These are phyloP conservation scores for Colletotrichum sp. DNA, from an alignment of 2,329 filamentous ascomycete genomes.

Conservation along the genomic window DNA sequence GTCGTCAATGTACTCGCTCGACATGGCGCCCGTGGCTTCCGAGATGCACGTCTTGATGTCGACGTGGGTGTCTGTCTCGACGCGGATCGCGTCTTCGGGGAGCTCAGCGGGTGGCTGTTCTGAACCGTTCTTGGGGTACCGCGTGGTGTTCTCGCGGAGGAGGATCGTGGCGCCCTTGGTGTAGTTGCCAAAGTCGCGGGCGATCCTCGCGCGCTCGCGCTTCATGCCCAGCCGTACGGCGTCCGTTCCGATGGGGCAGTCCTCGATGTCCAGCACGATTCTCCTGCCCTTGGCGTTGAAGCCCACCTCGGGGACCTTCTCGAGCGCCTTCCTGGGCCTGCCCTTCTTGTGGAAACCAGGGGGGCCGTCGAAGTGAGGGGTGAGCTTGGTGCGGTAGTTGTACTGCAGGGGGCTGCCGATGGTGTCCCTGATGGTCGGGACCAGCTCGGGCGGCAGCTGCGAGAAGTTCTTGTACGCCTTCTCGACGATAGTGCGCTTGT, in stretches of 20 bases:
- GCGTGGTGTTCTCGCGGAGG: constrained; percentile 81
- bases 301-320: constrained; percentile 78
- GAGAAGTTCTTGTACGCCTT: constrained; percentile 95
- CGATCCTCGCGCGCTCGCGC: constrained; percentile 78
- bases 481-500: constrained; percentile 86
- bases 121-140: constrained; percentile 58
- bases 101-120: constrained; percentile 29
- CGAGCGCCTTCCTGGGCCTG: constrained; percentile 53
- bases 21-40: constrained; percentile 75
- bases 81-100: constrained; percentile 47
- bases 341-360: constrained; percentile 57
- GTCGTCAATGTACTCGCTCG: constrained; percentile 86
- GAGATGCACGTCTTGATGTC: constrained; percentile 91
- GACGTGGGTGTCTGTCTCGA: constrained; percentile 64
- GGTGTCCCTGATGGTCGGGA: constrained; percentile 81
- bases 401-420: constrained; percentile 91
- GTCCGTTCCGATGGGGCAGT: constrained; percentile 93
- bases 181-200: constrained; percentile 72
- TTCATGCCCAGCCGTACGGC: constrained; percentile 81
- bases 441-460: constrained; percentile 73
- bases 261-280: constrained; percentile 89
- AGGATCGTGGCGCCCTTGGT: constrained; percentile 85
- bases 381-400: constrained; percentile 94
- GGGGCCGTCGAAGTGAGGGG: constrained; percentile 91
- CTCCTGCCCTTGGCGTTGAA: constrained; percentile 88